phyloP scores from a whole-genome alignment of 192 early-diverging fungal species.

The Backusella australiensis region DNA sequence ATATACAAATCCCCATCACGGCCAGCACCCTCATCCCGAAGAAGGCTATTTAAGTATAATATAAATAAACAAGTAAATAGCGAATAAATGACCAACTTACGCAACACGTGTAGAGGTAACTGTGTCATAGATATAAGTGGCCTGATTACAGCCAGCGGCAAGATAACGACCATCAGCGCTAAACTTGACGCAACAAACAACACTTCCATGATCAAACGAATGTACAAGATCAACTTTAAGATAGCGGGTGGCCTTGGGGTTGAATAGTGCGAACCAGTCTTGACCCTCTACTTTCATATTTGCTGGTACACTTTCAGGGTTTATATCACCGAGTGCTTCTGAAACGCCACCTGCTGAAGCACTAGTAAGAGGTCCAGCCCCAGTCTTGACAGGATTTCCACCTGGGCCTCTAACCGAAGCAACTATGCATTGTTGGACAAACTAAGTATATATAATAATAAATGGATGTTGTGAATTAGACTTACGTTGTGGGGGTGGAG shows the following conservation, averaged over 20 bases:
- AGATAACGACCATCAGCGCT: constrained; percentile 91
- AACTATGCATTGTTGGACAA: neutral
- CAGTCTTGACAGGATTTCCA: constrained; percentile 12
- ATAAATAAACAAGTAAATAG: neutral
- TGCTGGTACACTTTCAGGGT: constrained; percentile 74
- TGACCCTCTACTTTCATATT: constrained; percentile 76
- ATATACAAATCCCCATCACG: constrained; percentile 91
- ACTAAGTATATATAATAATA: neutral
- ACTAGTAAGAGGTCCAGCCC: constrained; percentile 20
- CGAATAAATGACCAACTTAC: constrained; percentile 9
- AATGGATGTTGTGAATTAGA: neutral
- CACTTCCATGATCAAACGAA: constrained; percentile 64
- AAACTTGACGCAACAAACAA: constrained; percentile 98
- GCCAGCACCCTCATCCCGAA: constrained; percentile 73
- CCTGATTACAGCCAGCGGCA: constrained; percentile 93
- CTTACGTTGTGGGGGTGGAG: constrained; percentile 19
- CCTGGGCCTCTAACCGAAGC: constrained; percentile 8
- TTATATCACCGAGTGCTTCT: constrained; percentile 64
- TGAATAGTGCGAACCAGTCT: constrained; percentile 91
- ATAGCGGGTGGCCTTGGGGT: constrained; percentile 62
- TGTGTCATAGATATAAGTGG: constrained; percentile 86
- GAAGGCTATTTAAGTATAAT: constrained; percentile 49
- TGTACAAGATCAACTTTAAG: constrained; percentile 71
- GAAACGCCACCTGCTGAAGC: constrained; percentile 21
- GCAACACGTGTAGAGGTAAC: constrained; percentile 38